Evolutionary conservation across 2,329 filamentous ascomycete genomes (phyloP).

Genomic region (Thielaviopsis ethacetica): DNA sequence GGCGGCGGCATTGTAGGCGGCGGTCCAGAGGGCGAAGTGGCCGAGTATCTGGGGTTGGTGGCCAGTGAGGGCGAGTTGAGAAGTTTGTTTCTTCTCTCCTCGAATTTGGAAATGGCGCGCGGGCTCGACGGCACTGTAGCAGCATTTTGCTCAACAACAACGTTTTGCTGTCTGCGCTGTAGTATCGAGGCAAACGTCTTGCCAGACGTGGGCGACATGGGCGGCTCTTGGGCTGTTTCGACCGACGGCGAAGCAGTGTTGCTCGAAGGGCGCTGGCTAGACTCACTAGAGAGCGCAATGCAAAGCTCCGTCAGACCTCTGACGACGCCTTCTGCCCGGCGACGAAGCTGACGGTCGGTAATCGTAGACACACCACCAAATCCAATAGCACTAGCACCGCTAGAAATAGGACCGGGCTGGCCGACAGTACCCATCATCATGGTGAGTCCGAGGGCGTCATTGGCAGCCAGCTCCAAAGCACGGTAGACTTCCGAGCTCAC

Average conservation of each 20-base stretch:
- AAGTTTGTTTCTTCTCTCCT: conserved; percentile 34
- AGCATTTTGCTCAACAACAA: conserved; percentile 24
- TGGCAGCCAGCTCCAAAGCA: conserved; percentile 63
- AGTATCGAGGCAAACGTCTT: conserved; percentile 24
- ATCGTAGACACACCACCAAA: conserved; percentile 26
- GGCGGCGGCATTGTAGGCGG: conserved; percentile 22
- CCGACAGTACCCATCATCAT: conserved; percentile 60
- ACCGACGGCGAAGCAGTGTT: conserved; percentile 10
- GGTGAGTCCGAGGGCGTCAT: conserved; percentile 65
- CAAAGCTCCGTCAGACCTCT: conserved; percentile 85
- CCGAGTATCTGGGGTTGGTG: conserved; percentile 24
- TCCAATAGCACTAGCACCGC: conserved; percentile 47
- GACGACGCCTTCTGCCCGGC: conserved; percentile 86
- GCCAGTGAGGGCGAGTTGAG: conserved; percentile 28
- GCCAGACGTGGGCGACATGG: conserved; percentile 29
- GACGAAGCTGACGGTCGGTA: conserved; percentile 69
- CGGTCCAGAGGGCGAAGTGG: conserved; percentile 23
- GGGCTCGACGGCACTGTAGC: conserved; percentile 27
- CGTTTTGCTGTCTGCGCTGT: conserved; percentile 25
- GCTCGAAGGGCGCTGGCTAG: conserved; percentile 15
- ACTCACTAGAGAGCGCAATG: conserved; percentile 58
- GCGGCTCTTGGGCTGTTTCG: conserved; percentile 14
- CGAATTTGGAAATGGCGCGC: conserved; percentile 32
- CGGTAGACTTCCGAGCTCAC: conserved; percentile 58
- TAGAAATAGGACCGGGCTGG: conserved; percentile 51